phyloP scores from a whole-genome alignment of 2,329 filamentous ascomycete species.

The Phyllosticta citriasiana region DNA sequence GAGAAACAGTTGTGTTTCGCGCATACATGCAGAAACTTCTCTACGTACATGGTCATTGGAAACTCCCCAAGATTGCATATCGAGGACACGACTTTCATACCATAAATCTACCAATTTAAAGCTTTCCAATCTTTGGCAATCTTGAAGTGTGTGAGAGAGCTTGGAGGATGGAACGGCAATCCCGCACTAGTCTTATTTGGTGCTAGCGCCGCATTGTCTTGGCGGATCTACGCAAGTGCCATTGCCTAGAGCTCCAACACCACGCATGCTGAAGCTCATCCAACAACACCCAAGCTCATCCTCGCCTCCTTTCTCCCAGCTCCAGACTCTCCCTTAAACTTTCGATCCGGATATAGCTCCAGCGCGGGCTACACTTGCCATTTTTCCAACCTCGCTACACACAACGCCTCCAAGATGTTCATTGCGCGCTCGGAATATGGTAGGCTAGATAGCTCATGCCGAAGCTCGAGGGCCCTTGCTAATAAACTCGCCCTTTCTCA shows the following conservation, averaged over 20 bases:
- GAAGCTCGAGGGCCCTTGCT: constrained; percentile 17
- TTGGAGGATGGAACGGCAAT: neutral
- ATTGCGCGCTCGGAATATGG: constrained; percentile 99
- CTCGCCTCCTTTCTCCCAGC: constrained; percentile 11
- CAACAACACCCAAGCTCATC: neutral
- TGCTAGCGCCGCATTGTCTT: neutral
- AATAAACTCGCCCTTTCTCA: constrained; percentile 31
- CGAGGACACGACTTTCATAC: too few relatives aligned
- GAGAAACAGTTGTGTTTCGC: too few relatives aligned
- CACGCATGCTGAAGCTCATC: constrained; percentile 1
- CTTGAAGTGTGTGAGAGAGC: neutral
- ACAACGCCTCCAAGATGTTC: constrained; percentile 46
- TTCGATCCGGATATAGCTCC: constrained; percentile 5
- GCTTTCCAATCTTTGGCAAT: neutral
- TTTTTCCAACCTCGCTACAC: constrained; percentile 15
- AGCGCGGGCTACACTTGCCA: constrained; percentile 23
- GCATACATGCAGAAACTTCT: too few relatives aligned
- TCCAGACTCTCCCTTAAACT: constrained; percentile 2
- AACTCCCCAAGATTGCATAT: too few relatives aligned
- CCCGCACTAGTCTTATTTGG: neutral
- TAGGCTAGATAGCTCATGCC: constrained; percentile 38
- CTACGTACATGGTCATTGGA: too few relatives aligned
- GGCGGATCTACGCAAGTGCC: constrained; percentile 7
- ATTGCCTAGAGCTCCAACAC: constrained; percentile 12
- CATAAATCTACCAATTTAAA: too few relatives aligned